Evolutionary conservation across 768 basidiomycete species (phyloP).

Genomic region (Russula sp.): DNA sequence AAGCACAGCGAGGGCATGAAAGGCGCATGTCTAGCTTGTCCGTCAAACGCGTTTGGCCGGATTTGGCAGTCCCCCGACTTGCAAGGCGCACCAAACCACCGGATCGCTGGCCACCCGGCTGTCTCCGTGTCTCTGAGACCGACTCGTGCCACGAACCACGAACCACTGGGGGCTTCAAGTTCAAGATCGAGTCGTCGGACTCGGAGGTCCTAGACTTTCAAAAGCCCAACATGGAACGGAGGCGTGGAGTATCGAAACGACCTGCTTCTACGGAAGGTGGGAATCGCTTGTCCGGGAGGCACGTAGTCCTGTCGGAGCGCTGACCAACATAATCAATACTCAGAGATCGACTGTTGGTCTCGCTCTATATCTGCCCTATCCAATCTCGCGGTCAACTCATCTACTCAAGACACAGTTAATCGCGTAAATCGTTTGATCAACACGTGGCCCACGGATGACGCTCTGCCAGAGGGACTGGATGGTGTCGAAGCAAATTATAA

Average conservation of each 20-base stretch:
- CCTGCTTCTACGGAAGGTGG: slow-evolving; percentile 74
- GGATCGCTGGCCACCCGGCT: neutral
- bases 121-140: neutral
- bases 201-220: neutral
- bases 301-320: slow-evolving; percentile 11
- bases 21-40: neutral
- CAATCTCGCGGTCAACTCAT: slow-evolving; percentile 42
- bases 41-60: neutral
- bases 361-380: slow-evolving; percentile 54
- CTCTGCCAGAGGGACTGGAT: slow-evolving; percentile 59
- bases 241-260: slow-evolving; percentile 50
- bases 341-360: slow-evolving; percentile 74
- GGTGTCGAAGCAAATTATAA: slow-evolving; percentile 54
- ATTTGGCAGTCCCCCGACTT: neutral
- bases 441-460: slow-evolving; percentile 67
- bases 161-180: neutral
- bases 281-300: slow-evolving; percentile 24
- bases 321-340: slow-evolving; percentile 2
- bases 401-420: slow-evolving; percentile 51
- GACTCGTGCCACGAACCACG: neutral
- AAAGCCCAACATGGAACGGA: slow-evolving; percentile 47
- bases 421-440: slow-evolving; percentile 68
- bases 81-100: neutral
- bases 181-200: too few species aligned
- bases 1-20: neutral